Percentiles rank a stretch among this genome's conserved stretches.
phyloP scores from a whole-genome alignment of 2,329 filamentous ascomycete species.

The Trichoderma koningii region DNA sequence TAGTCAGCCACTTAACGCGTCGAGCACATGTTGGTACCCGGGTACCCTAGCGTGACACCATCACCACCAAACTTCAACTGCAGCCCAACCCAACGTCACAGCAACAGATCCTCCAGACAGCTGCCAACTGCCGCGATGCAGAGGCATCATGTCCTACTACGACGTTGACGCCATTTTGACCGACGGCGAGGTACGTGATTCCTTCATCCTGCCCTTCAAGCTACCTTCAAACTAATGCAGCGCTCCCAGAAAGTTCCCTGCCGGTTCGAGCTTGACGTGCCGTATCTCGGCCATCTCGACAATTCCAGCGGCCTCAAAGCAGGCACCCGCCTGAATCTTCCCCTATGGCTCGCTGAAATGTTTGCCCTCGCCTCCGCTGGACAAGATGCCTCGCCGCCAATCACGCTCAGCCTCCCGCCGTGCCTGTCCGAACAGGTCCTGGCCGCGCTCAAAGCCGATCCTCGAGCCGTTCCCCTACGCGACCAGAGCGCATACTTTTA shows the following conservation, averaged over 20 bases:
- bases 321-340: slow-evolving; percentile 78
- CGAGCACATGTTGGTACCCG: too few species aligned
- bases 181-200: slow-evolving; percentile 69
- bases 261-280: slow-evolving; percentile 88
- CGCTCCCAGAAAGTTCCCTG: slow-evolving; percentile 81
- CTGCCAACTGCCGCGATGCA: slow-evolving; percentile 13
- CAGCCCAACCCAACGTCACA: too few species aligned
- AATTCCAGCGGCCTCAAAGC: slow-evolving; percentile 75
- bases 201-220: background rate
- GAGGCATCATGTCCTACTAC: slow-evolving; percentile 69
- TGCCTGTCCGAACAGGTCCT: slow-evolving; percentile 66
- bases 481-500: slow-evolving; percentile 88
- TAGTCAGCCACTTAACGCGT: too few species aligned
- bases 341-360: slow-evolving; percentile 94
- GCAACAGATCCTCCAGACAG: background rate
- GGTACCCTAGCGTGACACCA: background rate
- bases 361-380: slow-evolving; percentile 68
- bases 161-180: slow-evolving; percentile 82
- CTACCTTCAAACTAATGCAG: background rate
- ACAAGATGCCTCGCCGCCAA: slow-evolving; percentile 57
- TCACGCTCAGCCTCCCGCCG: slow-evolving; percentile 78
- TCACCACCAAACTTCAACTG: background rate
- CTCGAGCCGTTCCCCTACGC: slow-evolving; percentile 76
- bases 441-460: slow-evolving; percentile 61
- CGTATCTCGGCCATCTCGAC: slow-evolving; percentile 85